These are phyloP conservation scores for Castanea crenata DNA, from an alignment of 306 rosid species.

Conservation along the genomic window DNA sequence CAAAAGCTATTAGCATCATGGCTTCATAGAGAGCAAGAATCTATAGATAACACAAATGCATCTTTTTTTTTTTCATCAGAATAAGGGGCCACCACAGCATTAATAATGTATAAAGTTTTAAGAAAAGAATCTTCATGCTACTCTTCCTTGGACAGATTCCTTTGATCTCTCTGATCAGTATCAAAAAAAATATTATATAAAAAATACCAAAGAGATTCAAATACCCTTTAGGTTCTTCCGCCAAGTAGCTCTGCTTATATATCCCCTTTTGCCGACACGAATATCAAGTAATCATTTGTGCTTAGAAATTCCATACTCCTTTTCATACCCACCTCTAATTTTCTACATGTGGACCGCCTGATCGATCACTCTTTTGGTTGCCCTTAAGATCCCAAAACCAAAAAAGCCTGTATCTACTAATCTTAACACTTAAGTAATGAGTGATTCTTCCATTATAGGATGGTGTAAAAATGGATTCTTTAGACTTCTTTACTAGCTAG, in stretches of 20 bases:
- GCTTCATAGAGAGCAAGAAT: not conserved
- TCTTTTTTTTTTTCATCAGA: slow-evolving; percentile 11
- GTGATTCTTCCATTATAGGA: not conserved
- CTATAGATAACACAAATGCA: slow-evolving; percentile 1
- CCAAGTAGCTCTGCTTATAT: not conserved
- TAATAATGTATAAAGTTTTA: slow-evolving; percentile 26
- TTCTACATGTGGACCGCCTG: not conserved
- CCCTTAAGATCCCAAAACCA: not conserved
- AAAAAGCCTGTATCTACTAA: not conserved
- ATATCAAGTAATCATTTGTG: not conserved
- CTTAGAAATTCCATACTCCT: not conserved
- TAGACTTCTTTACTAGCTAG: not conserved
- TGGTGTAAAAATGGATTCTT: not conserved
- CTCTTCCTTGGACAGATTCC: slow-evolving; percentile 16
- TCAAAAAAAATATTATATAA: not conserved
- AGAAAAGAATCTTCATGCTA: slow-evolving; percentile 2
- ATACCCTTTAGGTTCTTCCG: not conserved
- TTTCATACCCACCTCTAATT: not conserved
- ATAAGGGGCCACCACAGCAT: slow-evolving; percentile 48
- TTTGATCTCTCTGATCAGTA: slow-evolving; percentile 7
- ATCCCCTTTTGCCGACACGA: slow-evolving; percentile 22
- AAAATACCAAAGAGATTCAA: not conserved
- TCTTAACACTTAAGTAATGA: not conserved
- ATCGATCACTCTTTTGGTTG: not conserved
- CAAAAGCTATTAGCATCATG: not conserved